phyloP scores from a whole-genome alignment of 495 filamentous ascomycete species.

The Lophium mytilinum region DNA sequence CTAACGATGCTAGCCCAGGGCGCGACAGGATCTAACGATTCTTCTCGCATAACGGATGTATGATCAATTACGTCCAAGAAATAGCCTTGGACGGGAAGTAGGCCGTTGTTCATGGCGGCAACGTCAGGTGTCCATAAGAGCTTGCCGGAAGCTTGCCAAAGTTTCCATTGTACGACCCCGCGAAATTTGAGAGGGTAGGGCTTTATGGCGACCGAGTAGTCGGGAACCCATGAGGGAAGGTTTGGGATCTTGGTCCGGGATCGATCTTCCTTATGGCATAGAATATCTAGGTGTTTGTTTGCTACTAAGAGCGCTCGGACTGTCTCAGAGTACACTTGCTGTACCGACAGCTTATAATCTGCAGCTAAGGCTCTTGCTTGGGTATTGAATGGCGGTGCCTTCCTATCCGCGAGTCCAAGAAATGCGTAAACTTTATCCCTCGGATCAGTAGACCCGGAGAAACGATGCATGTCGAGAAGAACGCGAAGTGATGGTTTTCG shows the following conservation, averaged over 20 bases:
- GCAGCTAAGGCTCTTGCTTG: slow-evolving; percentile 9
- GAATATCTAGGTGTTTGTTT: slow-evolving; percentile 1
- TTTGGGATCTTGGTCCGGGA: slow-evolving; percentile 10
- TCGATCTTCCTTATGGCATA: slow-evolving; percentile 13
- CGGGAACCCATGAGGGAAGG: slow-evolving; percentile 24
- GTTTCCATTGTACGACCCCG: background rate
- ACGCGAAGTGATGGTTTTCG: slow-evolving; percentile 12
- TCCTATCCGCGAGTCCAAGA: slow-evolving; percentile 13
- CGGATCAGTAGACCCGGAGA: slow-evolving; percentile 18
- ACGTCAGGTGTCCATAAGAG: slow-evolving; percentile 7
- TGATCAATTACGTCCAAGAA: slow-evolving; percentile 5
- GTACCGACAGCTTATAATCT: slow-evolving; percentile 14
- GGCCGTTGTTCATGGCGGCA: slow-evolving; percentile 3
- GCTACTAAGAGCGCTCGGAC: slow-evolving; percentile 6
- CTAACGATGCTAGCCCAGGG: slow-evolving; percentile 18
- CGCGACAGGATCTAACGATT: slow-evolving; percentile 7
- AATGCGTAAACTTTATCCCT: slow-evolving; percentile 22
- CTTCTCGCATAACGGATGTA: slow-evolving; percentile 3
- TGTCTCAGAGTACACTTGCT: slow-evolving; percentile 12
- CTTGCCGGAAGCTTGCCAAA: slow-evolving; percentile 5
- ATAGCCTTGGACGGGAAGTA: slow-evolving; percentile 14
- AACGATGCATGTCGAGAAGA: slow-evolving; percentile 17
- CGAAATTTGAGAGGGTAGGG: slow-evolving; percentile 14
- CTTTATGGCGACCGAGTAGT: slow-evolving; percentile 7
- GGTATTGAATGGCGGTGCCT: slow-evolving; percentile 5